These are phyloP conservation scores for Ophiocordyceps australis DNA, from an alignment of 2,329 filamentous ascomycete genomes.

Conservation along the genomic window DNA sequence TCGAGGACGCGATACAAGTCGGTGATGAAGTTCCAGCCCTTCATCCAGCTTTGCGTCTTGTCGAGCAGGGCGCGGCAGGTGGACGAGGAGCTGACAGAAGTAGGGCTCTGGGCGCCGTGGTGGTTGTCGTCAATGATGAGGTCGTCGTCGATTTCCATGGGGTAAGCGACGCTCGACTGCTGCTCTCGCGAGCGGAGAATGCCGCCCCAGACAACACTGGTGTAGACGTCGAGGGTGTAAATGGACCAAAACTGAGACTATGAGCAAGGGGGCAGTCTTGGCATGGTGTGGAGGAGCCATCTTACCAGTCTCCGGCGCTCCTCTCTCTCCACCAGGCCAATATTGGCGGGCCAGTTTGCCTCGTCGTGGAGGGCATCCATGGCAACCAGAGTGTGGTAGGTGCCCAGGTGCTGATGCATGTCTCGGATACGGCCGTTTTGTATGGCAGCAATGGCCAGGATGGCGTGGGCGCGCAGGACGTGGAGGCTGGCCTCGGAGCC, in stretches of 20 bases:
- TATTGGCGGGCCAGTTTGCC: conserved; percentile 25
- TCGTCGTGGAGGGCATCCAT: conserved; percentile 34
- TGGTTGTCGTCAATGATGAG: conserved; percentile 13
- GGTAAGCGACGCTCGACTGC: conserved; percentile 8
- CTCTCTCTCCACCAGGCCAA: conserved; percentile 25
- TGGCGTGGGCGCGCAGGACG: conserved; percentile 12
- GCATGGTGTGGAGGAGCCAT: background rate
- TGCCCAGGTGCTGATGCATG: conserved; percentile 31
- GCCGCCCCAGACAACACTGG: conserved; percentile 28
- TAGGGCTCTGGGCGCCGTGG: background rate
- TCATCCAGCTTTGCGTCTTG: conserved; percentile 22
- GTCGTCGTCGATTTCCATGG: conserved; percentile 19
- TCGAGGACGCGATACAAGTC: conserved; percentile 37
- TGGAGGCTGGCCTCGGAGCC: conserved; percentile 2
- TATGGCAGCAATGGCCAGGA: conserved; percentile 29
- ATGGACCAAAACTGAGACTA: conserved; percentile 30
- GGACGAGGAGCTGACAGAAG: conserved; percentile 1
- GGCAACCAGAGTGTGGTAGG: conserved; percentile 27
- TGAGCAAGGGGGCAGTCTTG: background rate
- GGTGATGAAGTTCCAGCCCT: conserved; percentile 38
- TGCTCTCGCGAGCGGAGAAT: conserved; percentile 7
- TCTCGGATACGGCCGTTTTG: conserved; percentile 28
- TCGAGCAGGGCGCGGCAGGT: conserved; percentile 1
- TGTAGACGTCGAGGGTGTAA: conserved; percentile 36
- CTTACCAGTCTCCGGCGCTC: conserved; percentile 24